Conservation (phyloP, 1,139 yeast species). For the Lipomyces yarrowii region DNA sequence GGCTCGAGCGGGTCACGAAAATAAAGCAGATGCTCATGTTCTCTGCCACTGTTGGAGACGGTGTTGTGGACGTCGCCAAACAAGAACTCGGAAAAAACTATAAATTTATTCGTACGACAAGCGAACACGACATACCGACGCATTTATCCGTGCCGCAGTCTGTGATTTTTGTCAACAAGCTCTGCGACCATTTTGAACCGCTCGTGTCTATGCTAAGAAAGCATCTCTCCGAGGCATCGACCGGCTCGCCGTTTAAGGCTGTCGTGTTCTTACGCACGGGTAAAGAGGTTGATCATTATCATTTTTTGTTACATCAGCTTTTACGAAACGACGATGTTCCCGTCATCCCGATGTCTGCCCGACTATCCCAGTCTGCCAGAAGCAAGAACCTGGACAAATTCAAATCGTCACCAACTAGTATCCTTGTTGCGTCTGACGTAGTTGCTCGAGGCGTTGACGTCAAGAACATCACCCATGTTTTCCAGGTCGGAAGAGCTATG, state of each 20-base stretch:
- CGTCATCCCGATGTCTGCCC: conserved; percentile 63
- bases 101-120: conserved; percentile 74
- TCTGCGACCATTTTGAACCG: conserved; percentile 35
- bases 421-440: conserved; percentile 85
- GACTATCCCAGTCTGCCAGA: conserved; percentile 66
- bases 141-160: conserved; percentile 75
- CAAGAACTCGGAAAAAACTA: conserved; percentile 65
- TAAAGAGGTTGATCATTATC: conserved; percentile 61
- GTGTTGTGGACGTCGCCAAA: conserved; percentile 66
- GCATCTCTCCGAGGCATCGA: conserved; percentile 31
- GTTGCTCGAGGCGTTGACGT: conserved; percentile 97
- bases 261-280: conserved; percentile 84
- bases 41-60: conserved; percentile 82
- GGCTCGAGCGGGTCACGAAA: conserved; percentile 53
- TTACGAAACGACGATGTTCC: not conserved
- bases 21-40: conserved; percentile 73
- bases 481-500: conserved; percentile 75
- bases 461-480: conserved; percentile 78
- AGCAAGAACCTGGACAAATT: conserved; percentile 59
- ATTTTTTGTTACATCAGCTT: conserved; percentile 37
- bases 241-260: conserved; percentile 59
- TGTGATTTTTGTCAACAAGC: conserved; percentile 47
- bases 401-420: conserved; percentile 53
- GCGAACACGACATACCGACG: conserved; percentile 73
- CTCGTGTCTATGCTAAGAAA: conserved; percentile 37